Percentiles rank a stretch among this genome's conserved stretches.
Conservation (phyloP, 1,284 basidiomycete genomes). For the Austroboletus rostrupii region DNA sequence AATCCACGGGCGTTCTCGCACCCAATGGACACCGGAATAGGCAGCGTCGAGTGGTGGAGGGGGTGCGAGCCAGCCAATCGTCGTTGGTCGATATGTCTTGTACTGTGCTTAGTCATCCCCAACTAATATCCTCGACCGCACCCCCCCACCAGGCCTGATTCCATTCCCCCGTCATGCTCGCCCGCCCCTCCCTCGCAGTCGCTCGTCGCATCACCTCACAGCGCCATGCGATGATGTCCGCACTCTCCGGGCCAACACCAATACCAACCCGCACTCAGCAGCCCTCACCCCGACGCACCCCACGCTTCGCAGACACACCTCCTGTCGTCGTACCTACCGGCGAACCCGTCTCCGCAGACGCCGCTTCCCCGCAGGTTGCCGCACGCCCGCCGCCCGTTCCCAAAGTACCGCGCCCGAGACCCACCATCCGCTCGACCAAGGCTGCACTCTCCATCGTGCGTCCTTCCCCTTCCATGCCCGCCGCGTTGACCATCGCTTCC, state of each 20-base stretch:
- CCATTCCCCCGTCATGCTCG: background rate
- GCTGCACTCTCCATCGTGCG: slow-evolving; percentile 81
- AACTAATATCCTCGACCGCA: background rate
- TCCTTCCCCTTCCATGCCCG: slow-evolving; percentile 13
- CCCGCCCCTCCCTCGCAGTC: slow-evolving; percentile 9
- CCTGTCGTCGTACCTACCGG: slow-evolving; percentile 49
- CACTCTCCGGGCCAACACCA: slow-evolving; percentile 30
- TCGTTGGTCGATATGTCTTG: slow-evolving; percentile 4
- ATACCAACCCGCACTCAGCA: slow-evolving; percentile 20
- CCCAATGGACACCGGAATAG: no score
- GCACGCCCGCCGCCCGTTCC: slow-evolving; percentile 68
- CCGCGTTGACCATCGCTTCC: background rate
- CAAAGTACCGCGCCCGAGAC: slow-evolving; percentile 58
- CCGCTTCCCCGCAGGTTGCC: slow-evolving; percentile 64
- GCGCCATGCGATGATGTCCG: slow-evolving; percentile 60
- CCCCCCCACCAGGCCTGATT: background rate
- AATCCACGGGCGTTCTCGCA: no score
- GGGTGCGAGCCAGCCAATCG: slow-evolving; percentile 13
- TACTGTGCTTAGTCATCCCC: slow-evolving; percentile 18
- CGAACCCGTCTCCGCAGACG: slow-evolving; percentile 49
- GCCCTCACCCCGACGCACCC: slow-evolving; percentile 15
- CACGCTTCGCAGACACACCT: slow-evolving; percentile 45
- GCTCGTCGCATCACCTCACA: slow-evolving; percentile 28
- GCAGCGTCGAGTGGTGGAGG: no score
- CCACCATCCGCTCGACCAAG: slow-evolving; percentile 71